A percentile compares a stretch with the other conserved stretches of the same genome.
These are phyloP conservation scores for Emmonsiellopsis sp. DNA, from an alignment of 2,329 filamentous ascomycete species.

Conservation along the genomic window DNA sequence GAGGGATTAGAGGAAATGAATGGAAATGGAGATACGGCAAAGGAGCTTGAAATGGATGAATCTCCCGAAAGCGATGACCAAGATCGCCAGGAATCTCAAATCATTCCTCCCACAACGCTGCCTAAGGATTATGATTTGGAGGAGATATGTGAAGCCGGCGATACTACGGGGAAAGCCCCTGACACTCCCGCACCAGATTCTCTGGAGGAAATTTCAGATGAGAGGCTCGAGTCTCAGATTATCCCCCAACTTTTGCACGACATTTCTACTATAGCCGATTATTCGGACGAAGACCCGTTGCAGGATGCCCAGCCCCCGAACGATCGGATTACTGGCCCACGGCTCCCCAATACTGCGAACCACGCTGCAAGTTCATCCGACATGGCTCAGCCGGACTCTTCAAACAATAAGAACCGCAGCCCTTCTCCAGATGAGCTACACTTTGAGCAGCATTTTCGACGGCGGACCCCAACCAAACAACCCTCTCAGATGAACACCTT, in stretches of 20 bases:
- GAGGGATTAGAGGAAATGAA: not conserved
- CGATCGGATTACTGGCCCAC: not conserved
- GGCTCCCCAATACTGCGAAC: not conserved
- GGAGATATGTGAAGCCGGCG: not conserved
- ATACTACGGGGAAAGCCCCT: not conserved
- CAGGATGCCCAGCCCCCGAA: not conserved
- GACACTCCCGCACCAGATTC: no score
- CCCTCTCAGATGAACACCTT: not conserved
- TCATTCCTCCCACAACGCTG: not conserved
- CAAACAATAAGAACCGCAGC: not conserved
- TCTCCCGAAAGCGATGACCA: not conserved
- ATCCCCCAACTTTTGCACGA: not conserved
- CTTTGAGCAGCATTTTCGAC: constrained; percentile 17
- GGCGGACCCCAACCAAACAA: constrained; percentile 5
- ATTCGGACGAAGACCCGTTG: constrained; percentile 4
- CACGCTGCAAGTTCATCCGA: not conserved
- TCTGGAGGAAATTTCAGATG: not conserved
- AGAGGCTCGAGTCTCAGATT: not conserved
- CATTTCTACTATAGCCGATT: not conserved
- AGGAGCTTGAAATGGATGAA: not conserved
- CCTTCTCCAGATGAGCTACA: constrained; percentile 30
- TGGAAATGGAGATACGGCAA: not conserved
- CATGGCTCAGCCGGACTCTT: not conserved
- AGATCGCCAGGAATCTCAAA: not conserved
- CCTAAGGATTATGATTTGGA: not conserved